Evolutionary conservation across 495 filamentous ascomycete species (phyloP).

Genomic region (Daldinia childiae): DNA sequence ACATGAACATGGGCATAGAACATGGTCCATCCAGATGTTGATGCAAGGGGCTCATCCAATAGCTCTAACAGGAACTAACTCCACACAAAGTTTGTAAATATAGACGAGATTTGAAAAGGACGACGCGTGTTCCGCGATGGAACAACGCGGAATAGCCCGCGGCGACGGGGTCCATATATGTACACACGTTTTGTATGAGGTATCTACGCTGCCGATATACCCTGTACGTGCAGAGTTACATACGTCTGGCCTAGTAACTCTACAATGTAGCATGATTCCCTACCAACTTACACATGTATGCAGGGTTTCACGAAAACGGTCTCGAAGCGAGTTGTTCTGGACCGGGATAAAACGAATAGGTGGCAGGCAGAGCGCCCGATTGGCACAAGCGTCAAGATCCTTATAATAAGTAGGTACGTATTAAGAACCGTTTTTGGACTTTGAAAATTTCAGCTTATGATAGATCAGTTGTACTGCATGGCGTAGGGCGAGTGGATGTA

Average conservation of each 20-base stretch:
- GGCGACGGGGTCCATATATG: neutral
- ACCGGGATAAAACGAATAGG: neutral
- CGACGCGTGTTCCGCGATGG: slow-evolving; percentile 8
- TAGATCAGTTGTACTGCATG: neutral
- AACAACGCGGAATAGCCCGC: neutral
- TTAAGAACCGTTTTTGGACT: slow-evolving; percentile 1
- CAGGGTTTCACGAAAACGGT: slow-evolving; percentile 13
- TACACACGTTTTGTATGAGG: neutral
- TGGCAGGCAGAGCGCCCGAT: slow-evolving; percentile 19
- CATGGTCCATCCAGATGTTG: neutral
- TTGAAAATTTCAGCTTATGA: neutral
- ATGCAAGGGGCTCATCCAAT: slow-evolving; percentile 34
- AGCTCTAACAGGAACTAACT: slow-evolving; percentile 11
- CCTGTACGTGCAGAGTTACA: slow-evolving; percentile 1
- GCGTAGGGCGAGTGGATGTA: slow-evolving; percentile 1
- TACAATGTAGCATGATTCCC: neutral
- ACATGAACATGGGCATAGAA: neutral
- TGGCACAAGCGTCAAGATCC: neutral
- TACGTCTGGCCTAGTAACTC: neutral
- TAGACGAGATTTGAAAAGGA: neutral
- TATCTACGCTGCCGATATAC: neutral
- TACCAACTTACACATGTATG: neutral
- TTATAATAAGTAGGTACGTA: neutral
- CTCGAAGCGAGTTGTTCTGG: slow-evolving; percentile 9
- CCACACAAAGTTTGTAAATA: slow-evolving; percentile 6